These are phyloP conservation scores for Pestalotiopsis sp. DNA, from an alignment of 2,329 filamentous ascomycete species.

Conservation along the genomic window DNA sequence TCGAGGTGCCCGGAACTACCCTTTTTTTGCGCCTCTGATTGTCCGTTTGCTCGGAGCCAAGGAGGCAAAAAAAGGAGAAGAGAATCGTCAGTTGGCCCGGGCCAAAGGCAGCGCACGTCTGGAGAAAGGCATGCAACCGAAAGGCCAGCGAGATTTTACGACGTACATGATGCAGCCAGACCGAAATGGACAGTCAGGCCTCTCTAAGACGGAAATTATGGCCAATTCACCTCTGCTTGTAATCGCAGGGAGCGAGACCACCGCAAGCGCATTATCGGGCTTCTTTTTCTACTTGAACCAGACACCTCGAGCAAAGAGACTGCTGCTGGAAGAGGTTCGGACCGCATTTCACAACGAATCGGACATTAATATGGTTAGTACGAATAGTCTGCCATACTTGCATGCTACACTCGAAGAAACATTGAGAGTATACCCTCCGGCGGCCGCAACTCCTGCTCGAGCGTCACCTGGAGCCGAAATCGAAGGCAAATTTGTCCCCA, in stretches of 20 bases:
- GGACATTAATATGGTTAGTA: slow-evolving; percentile 3
- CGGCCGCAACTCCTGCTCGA: slow-evolving; percentile 22
- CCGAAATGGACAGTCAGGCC: background rate
- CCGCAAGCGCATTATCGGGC: slow-evolving; percentile 10
- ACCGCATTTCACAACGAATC: background rate
- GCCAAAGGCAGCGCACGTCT: background rate
- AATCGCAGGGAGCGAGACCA: slow-evolving; percentile 12
- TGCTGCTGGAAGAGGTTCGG: slow-evolving; percentile 8
- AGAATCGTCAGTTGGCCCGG: background rate
- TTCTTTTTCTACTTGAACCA: slow-evolving; percentile 9
- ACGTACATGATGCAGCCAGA: background rate
- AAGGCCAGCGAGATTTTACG: background rate
- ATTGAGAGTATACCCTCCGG: slow-evolving; percentile 9
- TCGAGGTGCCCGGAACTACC: background rate
- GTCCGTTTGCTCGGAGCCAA: background rate
- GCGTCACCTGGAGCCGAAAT: slow-evolving; percentile 24
- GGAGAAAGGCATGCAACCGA: background rate
- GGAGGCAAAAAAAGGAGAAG: background rate
- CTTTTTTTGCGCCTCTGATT: background rate
- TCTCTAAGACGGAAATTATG: slow-evolving; percentile 7
- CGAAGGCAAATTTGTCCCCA: slow-evolving; percentile 16
- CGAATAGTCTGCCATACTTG: slow-evolving; percentile 6
- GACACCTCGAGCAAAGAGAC: background rate
- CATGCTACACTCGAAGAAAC: slow-evolving; percentile 11
- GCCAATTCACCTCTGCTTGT: slow-evolving; percentile 12